Conservation (phyloP, 2,329 filamentous ascomycete species). For the Cladosporium cucumerinum region DNA sequence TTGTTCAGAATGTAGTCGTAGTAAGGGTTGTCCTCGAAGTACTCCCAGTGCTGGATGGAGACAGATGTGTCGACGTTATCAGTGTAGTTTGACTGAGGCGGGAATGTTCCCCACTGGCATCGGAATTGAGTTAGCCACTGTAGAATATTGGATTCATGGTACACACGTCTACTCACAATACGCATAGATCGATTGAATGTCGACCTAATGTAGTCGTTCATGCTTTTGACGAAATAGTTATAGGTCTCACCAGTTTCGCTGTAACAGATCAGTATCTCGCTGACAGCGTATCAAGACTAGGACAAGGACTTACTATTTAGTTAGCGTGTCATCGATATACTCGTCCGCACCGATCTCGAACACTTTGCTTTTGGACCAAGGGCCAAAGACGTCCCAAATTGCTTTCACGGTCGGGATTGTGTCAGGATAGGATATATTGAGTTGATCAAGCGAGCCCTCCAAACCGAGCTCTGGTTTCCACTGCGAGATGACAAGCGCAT, state of each 20-base stretch:
- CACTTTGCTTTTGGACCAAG: conserved; percentile 55
- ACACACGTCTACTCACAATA: conserved; percentile 32
- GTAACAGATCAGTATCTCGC: not conserved
- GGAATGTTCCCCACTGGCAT: conserved; percentile 53
- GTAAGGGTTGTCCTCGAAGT: conserved; percentile 52
- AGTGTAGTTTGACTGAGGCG: conserved; percentile 37
- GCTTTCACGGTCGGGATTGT: conserved; percentile 52
- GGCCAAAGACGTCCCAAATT: conserved; percentile 53
- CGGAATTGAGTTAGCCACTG: not conserved
- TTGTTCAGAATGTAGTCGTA: conserved; percentile 43
- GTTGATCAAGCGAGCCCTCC: conserved; percentile 45
- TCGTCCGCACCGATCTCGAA: conserved; percentile 58
- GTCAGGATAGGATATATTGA: conserved; percentile 56
- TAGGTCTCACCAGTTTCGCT: conserved; percentile 47
- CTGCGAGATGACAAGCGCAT: conserved; percentile 55
- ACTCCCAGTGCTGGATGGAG: conserved; percentile 56
- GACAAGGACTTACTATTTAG: not conserved
- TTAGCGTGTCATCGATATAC: conserved; percentile 35
- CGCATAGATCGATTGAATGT: conserved; percentile 46
- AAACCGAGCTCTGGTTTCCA: conserved; percentile 58
- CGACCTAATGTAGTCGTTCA: conserved; percentile 47
- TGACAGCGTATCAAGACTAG: not conserved
- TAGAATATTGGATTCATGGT: no score
- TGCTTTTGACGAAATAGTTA: conserved; percentile 52
- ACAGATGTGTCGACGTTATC: conserved; percentile 45